Base-by-base conservation (phyloP, 768 basidiomycete genomes). In the Solioccasus polychromus region DNA sequence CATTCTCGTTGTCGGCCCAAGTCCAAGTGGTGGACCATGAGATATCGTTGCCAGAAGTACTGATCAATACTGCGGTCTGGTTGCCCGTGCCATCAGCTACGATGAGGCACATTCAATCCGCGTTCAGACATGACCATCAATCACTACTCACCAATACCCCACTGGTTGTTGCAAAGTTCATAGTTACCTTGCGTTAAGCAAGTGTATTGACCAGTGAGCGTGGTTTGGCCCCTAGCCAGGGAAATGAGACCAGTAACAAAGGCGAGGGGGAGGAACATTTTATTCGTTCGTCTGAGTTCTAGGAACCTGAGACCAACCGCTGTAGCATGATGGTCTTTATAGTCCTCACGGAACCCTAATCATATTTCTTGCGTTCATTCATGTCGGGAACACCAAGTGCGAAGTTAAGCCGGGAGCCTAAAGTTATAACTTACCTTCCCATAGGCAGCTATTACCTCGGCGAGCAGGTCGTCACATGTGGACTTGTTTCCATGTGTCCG, bases 131-230 rank as follows among this genome's bases (percentile, higher is more conserved):
- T 15, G 5, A 18, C 22, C 28, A 45, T 23, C 37, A n/a, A 22
- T 3, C n/a, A n/a, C n/a, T 28, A 54, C 69, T 31, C 47, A 75
- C 75, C 40, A 17, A 58, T 53, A 12, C 77, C 78, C 79, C 79
- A 82, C 19, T 77, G 72, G 57, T 82, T 78, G 56, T 80, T 75
- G 66, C 79, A 80, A 35, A 80, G 70, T 0, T 68, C 73, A 58
- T 67, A 82, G 11, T 60, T 57, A 3, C 78, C 78, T 3, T 73
- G 73, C 2, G 75, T 61, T 34, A 62, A 50, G 55, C 78, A 80
- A 48, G 69, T 62, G 31, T 57, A 73, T 44, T 65, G 68, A 3
- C 78, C 78, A 6, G 67, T 62, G 41, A 80, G 67, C 26, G 39
- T 46, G 15, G 40, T 46, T 42, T 41, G 34, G 14, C 30, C 36